Conservation (phyloP, 495 filamentous ascomycete genomes). For the Neurospora sublineolata region DNA sequence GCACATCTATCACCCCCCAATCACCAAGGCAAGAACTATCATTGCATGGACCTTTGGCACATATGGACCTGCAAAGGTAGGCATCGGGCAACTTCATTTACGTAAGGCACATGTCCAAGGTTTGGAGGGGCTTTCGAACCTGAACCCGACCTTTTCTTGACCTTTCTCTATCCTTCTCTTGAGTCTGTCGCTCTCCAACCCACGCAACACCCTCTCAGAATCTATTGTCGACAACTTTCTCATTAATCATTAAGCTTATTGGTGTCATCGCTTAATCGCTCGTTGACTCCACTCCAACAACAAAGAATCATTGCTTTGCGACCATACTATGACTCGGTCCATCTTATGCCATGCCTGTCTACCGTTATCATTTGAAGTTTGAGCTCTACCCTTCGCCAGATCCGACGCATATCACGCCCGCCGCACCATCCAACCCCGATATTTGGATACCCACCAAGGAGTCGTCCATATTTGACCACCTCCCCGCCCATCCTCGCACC, state of each 20-base stretch:
- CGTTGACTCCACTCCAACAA: neutral
- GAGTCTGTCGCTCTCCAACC: neutral
- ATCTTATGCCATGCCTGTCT: constrained; percentile 52
- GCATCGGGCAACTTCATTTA: neutral
- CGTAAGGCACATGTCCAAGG: neutral
- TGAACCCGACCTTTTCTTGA: neutral
- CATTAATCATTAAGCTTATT: neutral
- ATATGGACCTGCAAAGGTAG: neutral
- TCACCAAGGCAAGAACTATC: neutral
- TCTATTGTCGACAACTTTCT: neutral
- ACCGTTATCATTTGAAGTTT: constrained; percentile 84
- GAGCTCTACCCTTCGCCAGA: constrained; percentile 58
- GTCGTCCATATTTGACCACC: constrained; percentile 33
- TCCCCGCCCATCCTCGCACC: constrained; percentile 30
- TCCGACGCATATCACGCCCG: constrained; percentile 12
- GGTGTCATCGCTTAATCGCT: neutral
- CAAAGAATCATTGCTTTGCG: neutral
- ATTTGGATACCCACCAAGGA: constrained; percentile 29
- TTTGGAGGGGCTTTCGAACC: neutral
- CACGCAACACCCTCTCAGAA: neutral
- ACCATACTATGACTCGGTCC: neutral
- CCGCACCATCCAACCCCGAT: constrained; percentile 5
- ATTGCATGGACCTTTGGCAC: neutral
- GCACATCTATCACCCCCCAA: neutral
- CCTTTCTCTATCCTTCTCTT: neutral